phyloP scores from a whole-genome alignment of 805 yeast species.

The Candida sphagnicola region DNA sequence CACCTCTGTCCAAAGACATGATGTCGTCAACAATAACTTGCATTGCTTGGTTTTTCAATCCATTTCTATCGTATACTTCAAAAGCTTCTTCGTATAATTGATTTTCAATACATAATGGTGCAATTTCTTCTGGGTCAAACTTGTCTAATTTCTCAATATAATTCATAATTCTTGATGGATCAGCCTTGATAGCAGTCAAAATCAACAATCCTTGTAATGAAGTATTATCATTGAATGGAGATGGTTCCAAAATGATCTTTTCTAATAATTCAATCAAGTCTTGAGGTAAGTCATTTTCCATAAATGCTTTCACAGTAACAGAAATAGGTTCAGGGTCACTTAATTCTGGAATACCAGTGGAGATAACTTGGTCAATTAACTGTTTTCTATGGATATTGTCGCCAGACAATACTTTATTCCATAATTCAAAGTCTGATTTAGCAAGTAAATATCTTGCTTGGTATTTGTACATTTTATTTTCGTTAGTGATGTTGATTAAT shows the following conservation, averaged over 20 bases:
- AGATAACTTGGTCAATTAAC: slow-evolving; percentile 88
- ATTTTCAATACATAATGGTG: slow-evolving; percentile 85
- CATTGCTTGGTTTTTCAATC: slow-evolving; percentile 73
- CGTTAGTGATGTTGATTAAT: slow-evolving; percentile 87
- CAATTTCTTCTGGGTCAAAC: slow-evolving; percentile 91
- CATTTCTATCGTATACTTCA: slow-evolving; percentile 84
- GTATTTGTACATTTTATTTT: slow-evolving; percentile 96
- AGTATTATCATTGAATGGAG: slow-evolving; percentile 93
- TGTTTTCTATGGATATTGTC: slow-evolving; percentile 88
- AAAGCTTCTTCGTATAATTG: slow-evolving; percentile 91
- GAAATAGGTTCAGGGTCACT: slow-evolving; percentile 93
- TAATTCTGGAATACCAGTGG: slow-evolving; percentile 93
- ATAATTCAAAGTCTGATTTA: slow-evolving; percentile 80
- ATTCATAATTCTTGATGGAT: slow-evolving; percentile 74
- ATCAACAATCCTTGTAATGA: slow-evolving; percentile 90
- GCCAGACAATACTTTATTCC: slow-evolving; percentile 72
- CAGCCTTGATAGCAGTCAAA: slow-evolving; percentile 94
- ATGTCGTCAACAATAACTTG: slow-evolving; percentile 88
- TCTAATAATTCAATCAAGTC: slow-evolving; percentile 94
- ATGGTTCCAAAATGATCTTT: slow-evolving; percentile 94
- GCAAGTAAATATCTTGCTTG: slow-evolving; percentile 94
- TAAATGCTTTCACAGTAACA: slow-evolving; percentile 88
- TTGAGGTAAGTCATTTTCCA: slow-evolving; percentile 89
- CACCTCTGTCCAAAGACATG: slow-evolving; percentile 93
- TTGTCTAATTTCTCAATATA: slow-evolving; percentile 88